Base-by-base conservation (phyloP, 2,329 filamentous ascomycete species). In the Trichoderma polysporum region DNA sequence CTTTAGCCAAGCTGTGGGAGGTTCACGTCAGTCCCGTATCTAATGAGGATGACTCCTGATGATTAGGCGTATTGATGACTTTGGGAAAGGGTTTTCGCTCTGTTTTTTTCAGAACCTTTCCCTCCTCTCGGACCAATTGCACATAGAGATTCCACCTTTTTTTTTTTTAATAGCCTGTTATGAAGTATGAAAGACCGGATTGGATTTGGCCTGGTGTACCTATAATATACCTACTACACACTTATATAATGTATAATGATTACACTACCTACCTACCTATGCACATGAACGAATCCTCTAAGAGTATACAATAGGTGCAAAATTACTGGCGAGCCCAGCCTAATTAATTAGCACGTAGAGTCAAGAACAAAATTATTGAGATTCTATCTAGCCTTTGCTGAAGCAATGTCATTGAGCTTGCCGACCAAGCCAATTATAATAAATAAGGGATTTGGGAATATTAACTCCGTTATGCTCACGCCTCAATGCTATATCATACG, bases 1-100 rank as follows among this genome's bases (percentile, higher is more conserved):
- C 76, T 22, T 59, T 78, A 71, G 79, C 75, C 31, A 71, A 74
- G 58, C 71, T 78, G n/a, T 83, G 81, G 81, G 75, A 82, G 70
- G 74, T 82, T 12, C 81, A 83, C 60, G 79, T 81, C 5, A 77
- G 75, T 58, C 76, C 77, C 2, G 67, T 72, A 17, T 65, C 60
- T 22, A 47, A 47, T 3, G 37, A 39, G 2, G 57, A 58, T 1
- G 54, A 52, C 10, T 13, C n/a, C n/a, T n/a, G n/a, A 25, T 12
- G 17, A 35, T 35, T 45, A 45, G 17, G 31, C 13, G 31, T n/a
- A 37, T 61, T n/a, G 25, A 25, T 17, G 49, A 47, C 22, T 25
- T 19, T 31, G 31, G 4, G 4, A 5, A 2, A 15, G 17, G 35
- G 12, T 13, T 4, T 27, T 13, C n/a, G 17, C 50, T 19, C 50